Evolutionary conservation across 306 rosid species (phyloP).

Genomic region (Glycine latifolia): DNA sequence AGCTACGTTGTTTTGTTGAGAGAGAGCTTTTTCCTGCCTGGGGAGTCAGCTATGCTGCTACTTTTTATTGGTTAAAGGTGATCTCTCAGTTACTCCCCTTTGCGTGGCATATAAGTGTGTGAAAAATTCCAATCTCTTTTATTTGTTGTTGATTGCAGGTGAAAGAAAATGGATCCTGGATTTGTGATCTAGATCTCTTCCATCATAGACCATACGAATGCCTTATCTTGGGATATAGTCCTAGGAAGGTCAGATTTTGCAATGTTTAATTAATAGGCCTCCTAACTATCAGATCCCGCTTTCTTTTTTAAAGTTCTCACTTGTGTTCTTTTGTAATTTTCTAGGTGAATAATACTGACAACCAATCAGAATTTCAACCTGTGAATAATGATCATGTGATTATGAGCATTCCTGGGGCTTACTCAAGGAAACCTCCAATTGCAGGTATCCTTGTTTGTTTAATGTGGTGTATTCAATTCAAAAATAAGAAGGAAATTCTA

Average conservation of each 20-base stretch:
- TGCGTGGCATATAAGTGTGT: constrained; percentile 23
- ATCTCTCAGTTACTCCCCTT: constrained; percentile 33
- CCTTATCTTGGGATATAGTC: constrained; percentile 76
- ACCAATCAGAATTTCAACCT: constrained; percentile 45
- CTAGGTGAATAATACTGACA: constrained; percentile 49
- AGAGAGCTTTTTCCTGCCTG: constrained; percentile 86
- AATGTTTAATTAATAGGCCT: constrained; percentile 17
- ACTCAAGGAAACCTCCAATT: constrained; percentile 94
- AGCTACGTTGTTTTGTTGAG: constrained; percentile 80
- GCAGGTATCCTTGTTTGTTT: constrained; percentile 63
- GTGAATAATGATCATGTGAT: constrained; percentile 70
- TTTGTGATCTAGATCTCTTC: constrained; percentile 83
- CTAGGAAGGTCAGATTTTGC: constrained; percentile 63
- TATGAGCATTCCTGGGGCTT: constrained; percentile 89
- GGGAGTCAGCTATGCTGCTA: constrained; percentile 81
- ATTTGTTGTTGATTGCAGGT: constrained; percentile 61
- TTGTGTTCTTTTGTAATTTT: constrained; percentile 34
- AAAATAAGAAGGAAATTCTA: background rate
- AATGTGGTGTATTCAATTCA: constrained; percentile 13
- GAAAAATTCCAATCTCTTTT: constrained; percentile 42
- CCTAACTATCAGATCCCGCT: background rate
- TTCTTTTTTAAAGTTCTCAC: constrained; percentile 30
- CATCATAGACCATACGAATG: constrained; percentile 95
- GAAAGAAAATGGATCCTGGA: constrained; percentile 77
- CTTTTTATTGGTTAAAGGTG: constrained; percentile 92